Conservation (phyloP, 192 early-diverging fungal genomes). For the Coemansia umbellata region DNA sequence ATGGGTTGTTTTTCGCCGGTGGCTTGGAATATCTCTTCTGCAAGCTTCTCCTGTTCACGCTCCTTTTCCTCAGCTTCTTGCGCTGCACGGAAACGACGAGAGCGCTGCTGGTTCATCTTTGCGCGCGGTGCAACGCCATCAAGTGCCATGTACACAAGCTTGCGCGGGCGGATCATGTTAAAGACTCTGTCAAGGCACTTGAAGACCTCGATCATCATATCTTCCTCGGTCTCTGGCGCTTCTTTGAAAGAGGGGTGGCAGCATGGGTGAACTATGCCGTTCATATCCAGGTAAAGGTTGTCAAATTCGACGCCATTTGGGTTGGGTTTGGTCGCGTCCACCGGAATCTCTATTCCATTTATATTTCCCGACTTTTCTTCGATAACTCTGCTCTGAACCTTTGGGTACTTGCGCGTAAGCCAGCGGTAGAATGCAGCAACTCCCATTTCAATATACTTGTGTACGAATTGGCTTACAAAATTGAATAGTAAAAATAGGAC, state of each 20-base stretch:
- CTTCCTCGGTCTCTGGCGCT: constrained; percentile 77
- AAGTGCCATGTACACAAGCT: constrained; percentile 97
- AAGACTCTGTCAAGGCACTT: constrained; percentile 95
- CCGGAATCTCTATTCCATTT: constrained; percentile 74
- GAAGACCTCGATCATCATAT: constrained; percentile 96
- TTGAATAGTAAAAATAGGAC: too few species aligned
- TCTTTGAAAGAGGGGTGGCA: constrained; percentile 64
- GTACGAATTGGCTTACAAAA: background rate
- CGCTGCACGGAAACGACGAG: constrained; percentile 92
- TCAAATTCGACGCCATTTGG: constrained; percentile 91
- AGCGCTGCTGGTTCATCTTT: constrained; percentile 99
- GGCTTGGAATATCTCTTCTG: constrained; percentile 53
- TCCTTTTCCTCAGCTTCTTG: constrained; percentile 60
- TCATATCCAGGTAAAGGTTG: constrained; percentile 99
- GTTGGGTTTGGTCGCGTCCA: constrained; percentile 84
- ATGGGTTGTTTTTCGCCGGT: constrained; percentile 51
- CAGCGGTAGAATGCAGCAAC: constrained; percentile 79
- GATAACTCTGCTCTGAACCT: constrained; percentile 62
- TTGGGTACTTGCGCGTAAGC: constrained; percentile 73
- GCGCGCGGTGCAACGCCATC: constrained; percentile 99
- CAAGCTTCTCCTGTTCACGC: constrained; percentile 11
- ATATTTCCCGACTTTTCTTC: constrained; percentile 64
- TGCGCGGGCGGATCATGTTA: constrained; percentile 86
- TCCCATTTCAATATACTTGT: constrained; percentile 56
- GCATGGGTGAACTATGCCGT: constrained; percentile 89